phyloP scores from a whole-genome alignment of 2,329 filamentous ascomycete species.

The Ilyonectria mors-panacis region DNA sequence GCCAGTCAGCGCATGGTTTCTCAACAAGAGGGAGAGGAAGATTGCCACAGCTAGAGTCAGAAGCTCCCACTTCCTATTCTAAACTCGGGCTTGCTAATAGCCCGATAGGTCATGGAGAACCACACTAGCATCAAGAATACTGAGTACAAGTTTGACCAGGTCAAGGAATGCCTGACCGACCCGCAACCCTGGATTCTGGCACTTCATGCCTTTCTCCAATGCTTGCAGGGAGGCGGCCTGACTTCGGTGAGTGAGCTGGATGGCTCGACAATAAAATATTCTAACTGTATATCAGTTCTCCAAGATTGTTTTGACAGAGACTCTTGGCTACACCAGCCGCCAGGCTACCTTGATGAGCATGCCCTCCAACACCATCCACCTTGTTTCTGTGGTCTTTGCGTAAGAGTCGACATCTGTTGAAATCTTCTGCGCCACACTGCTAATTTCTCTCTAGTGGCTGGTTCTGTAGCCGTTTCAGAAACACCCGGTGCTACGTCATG shows the following conservation, averaged over 20 bases:
- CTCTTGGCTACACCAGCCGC: background rate
- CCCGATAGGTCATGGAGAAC: constrained; percentile 13
- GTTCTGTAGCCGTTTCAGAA: background rate
- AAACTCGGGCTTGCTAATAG: background rate
- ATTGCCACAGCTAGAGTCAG: constrained; percentile 32
- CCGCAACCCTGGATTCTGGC: constrained; percentile 32
- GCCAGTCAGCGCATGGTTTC: constrained; percentile 24
- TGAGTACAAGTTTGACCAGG: constrained; percentile 16
- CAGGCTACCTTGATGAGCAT: background rate
- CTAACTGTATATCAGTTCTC: constrained; percentile 16
- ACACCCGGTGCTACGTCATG: background rate
- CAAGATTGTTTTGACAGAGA: constrained; percentile 15
- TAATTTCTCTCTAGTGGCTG: background rate
- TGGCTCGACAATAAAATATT: background rate
- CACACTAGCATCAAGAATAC: constrained; percentile 22
- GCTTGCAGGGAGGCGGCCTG: constrained; percentile 30
- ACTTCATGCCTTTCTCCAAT: constrained; percentile 28
- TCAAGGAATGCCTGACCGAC: constrained; percentile 11
- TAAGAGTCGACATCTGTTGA: background rate
- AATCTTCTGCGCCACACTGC: background rate
- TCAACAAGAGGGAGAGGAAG: constrained; percentile 27
- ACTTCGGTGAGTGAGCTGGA: background rate
- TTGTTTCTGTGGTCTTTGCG: background rate
- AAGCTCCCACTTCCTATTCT: background rate
- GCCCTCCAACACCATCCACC: background rate